Evolutionary conservation across 352 stramenopile genomes (phyloP).

Genomic region (Thraustotheca clavata): DNA sequence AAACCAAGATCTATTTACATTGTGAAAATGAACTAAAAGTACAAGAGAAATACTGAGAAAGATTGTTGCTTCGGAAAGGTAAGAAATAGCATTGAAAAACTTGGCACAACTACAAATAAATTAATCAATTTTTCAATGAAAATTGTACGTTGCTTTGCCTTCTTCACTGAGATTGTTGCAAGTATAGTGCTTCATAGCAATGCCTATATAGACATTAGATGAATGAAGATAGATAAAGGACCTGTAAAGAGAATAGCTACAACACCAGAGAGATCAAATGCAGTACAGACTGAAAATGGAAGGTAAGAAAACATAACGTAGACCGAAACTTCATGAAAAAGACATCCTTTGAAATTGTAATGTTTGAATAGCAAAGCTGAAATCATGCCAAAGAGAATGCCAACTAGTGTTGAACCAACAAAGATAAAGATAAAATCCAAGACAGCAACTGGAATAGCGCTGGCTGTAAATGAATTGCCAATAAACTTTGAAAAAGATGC

Average conservation of each 20-base stretch:
- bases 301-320: slow-evolving; percentile 86
- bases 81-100: slow-evolving; percentile 86
- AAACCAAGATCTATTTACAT: slow-evolving; percentile 74
- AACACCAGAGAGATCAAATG: slow-evolving; percentile 84
- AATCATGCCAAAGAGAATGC: slow-evolving; percentile 74
- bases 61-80: slow-evolving; percentile 88
- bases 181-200: slow-evolving; percentile 88
- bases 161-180: slow-evolving; percentile 77
- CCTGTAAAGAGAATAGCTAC: slow-evolving; percentile 92
- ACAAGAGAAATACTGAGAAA: slow-evolving; percentile 74
- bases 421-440: slow-evolving; percentile 89
- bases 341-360: slow-evolving; percentile 77
- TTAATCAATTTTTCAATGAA: not conserved
- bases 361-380: slow-evolving; percentile 86
- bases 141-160: slow-evolving; percentile 65
- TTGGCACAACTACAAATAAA: slow-evolving; percentile 2
- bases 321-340: slow-evolving; percentile 82
- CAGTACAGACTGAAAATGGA: slow-evolving; percentile 60
- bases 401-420: slow-evolving; percentile 81
- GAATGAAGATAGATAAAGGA: not conserved
- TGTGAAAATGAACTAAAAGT: not conserved
- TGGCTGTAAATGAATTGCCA: slow-evolving; percentile 72
- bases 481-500: slow-evolving; percentile 90
- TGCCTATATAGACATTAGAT: slow-evolving; percentile 22
- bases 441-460: slow-evolving; percentile 64